Base-by-base conservation (phyloP, 768 basidiomycete species). In the Calocybe indica region DNA sequence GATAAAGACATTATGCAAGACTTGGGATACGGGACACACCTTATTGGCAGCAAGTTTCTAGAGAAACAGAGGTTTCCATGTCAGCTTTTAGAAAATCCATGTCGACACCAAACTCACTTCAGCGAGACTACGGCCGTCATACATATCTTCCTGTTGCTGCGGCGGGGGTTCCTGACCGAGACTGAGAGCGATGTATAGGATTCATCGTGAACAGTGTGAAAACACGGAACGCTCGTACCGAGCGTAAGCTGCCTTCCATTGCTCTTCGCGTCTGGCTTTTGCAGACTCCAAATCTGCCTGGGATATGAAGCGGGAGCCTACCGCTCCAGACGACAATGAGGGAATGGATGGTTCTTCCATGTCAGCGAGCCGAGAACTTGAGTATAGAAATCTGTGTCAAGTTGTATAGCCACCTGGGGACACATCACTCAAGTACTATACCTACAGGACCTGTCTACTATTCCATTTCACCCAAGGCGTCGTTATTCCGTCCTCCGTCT, bases 21-120 rank as follows among this genome's bases (percentile, higher is more conserved):
- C 47, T 4, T 11, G 29, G 14, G 5, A 37, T 33, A 31, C 33
- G 45, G 30, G 28, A 37, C 72, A 62, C 62, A 88, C 88, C 75
- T 79, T 88, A 63, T 92, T 92, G 38, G 88, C 87, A 55, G 90
- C 90, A 48, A 92, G 74, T 89, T 91, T 90, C 89, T 92, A 67
- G 47, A 61, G 22, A 22, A 22, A 22, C 22, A 4, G 22, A 22
- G 22, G 22, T 1, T 22, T 22, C 22, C 22, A 22, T 4, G 4
- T 22, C 22, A 22, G 22, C 22, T 2, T 22, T 22, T 4, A 22
- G 22, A 22, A 22, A 22, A 22, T 22, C 22, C 22, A 22, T 22
- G 22, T 22, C 22, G 22, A 22, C 22, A 22, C 22, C 22, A 50
- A 41, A 66, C 84, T 70, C 69, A 88, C 90, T 82, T 92, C 90